phyloP scores from a whole-genome alignment of 345 rosid species.

The Populus pruinosa region DNA sequence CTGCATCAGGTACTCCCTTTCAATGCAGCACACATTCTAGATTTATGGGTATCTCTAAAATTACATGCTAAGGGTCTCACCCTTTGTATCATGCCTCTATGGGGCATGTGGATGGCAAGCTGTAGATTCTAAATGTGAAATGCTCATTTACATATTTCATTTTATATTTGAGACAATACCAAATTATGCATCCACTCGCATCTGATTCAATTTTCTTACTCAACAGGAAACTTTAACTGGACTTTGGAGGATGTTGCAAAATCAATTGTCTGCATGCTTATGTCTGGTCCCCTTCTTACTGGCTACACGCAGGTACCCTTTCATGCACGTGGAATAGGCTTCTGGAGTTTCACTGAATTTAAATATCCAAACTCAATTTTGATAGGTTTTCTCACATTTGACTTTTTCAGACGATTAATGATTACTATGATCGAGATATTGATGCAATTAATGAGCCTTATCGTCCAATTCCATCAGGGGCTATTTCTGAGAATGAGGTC shows the following conservation, averaged over 20 bases:
- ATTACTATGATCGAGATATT: conserved; percentile 94
- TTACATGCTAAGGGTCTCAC: background rate
- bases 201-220: conserved; percentile 8
- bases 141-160: background rate
- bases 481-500: conserved; percentile 88
- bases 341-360: conserved; percentile 15
- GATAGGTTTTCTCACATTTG: conserved; percentile 12
- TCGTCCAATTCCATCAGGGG: conserved; percentile 97
- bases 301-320: conserved; percentile 86
- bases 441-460: conserved; percentile 98
- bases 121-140: background rate
- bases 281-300: conserved; percentile 97
- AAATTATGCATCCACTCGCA: background rate
- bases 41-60: background rate
- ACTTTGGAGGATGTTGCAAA: conserved; percentile 84
- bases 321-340: background rate
- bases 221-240: conserved; percentile 93
- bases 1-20: conserved; percentile 76
- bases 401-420: conserved; percentile 70
- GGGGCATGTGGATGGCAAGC: background rate
- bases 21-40: background rate
- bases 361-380: conserved; percentile 9
- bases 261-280: conserved; percentile 84
- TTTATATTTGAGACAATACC: background rate
- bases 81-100: no score